Evolutionary conservation across 257 asterid genomes (phyloP).

Genomic region (Mitragyna speciosa): DNA sequence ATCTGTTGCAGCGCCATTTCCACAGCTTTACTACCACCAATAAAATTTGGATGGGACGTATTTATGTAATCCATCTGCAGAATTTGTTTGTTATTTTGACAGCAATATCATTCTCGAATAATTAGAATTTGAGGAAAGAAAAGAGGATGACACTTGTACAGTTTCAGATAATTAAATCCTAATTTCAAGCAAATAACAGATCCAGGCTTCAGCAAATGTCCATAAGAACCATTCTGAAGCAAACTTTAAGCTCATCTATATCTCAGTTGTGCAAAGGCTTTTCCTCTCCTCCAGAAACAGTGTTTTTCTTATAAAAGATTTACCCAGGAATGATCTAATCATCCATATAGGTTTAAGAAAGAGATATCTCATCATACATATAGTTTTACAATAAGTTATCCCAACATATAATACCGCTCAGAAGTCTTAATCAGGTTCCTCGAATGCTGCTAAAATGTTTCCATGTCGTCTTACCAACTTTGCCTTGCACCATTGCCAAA

Average conservation of each 20-base stretch:
- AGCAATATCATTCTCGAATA: constrained; percentile 5
- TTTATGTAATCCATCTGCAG: constrained; percentile 85
- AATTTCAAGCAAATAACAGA: neutral
- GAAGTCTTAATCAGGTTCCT: neutral
- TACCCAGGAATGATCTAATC: neutral
- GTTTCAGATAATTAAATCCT: neutral
- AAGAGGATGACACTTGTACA: neutral
- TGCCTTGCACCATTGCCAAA: neutral
- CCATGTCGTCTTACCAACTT: neutral
- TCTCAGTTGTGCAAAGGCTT: neutral
- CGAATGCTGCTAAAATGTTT: neutral
- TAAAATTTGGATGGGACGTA: constrained; percentile 85
- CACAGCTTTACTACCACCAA: constrained; percentile 89
- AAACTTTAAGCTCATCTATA: neutral
- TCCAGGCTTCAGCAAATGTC: neutral
- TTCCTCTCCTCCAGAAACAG: neutral
- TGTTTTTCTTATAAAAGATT: neutral
- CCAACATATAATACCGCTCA: neutral
- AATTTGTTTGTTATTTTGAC: constrained; percentile 9
- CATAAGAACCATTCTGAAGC: neutral
- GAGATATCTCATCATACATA: neutral
- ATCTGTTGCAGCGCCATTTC: constrained; percentile 66
- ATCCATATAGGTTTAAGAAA: neutral
- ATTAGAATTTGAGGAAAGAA: neutral
- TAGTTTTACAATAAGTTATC: neutral